Evolutionary conservation across 2,329 filamentous ascomycete species (phyloP), one percentile per base, ranked within the genome.

Genomic region (Aureobasidium mangrovei): DNA sequence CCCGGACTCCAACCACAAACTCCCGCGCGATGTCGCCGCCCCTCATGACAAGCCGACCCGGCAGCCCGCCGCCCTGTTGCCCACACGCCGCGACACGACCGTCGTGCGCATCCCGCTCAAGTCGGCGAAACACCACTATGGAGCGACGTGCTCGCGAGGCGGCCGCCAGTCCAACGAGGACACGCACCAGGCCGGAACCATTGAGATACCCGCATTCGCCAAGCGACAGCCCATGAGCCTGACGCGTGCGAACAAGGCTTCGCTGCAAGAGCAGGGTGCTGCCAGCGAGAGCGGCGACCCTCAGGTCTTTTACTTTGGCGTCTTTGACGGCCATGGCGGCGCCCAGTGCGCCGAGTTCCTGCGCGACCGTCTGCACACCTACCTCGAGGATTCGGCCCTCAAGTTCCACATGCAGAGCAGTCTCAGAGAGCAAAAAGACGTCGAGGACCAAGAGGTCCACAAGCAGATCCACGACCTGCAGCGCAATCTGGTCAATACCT

Each of bases 311-410:
- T 98, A 97, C 70, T 98, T 96, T 76, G 91, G 82, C 1, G 84
- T 97, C 1, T 98, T 97, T 65, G 93, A 98, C 69, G 93, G 93
- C 2, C 93, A 98, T 72, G 93, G 93, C 7, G 93, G 93, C 24
- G 80, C 76, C 24, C 87, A 95, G 67, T 97, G 93, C 69, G 90
- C 89, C 57, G 83, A 85, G 18, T 97, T 95, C 62, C 70, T 97
- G 60, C 79, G 84, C 56, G 88, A 96, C 57, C 82, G 86, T 64
- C 73, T 98, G 57, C 93, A 96, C 67, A 81, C 81, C 7, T 97
- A 96, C 67, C 83, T 98, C 35, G 91, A 98, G 69, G 79, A 88
- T 60, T 82, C 89, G 0, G 87, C 88, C 0, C 74, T 76, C 54
- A 77, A 83, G 18, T 95, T 97, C 64, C 85, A 86, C 57, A 73